Base-by-base conservation (phyloP, 2,329 filamentous ascomycete genomes). In the Stagonosporopsis tanaceti region DNA sequence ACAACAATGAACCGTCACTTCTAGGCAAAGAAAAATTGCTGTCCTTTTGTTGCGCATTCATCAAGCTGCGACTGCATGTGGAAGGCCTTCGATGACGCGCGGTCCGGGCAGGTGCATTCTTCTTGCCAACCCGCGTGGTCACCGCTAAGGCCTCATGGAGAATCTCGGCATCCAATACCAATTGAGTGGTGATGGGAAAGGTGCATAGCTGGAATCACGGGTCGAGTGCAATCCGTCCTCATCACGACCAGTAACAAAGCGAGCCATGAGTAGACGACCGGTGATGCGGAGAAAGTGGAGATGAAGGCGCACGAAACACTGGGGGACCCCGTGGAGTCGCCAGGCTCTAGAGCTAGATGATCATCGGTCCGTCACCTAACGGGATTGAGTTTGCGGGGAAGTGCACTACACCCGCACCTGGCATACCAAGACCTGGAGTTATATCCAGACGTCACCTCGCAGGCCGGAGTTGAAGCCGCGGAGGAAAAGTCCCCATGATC, bases 341-440 rank as follows among this genome's bases (percentile, higher is more conserved):
- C 63, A 63, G 67, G 62, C 47, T 60, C 44, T 57, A 54, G 46
- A 51, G 59, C 58, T 62, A 62, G 53, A 50, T 41, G 60, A 61
- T 63, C 57, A 59, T 69, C 67, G 59, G 58, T 30, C 64, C 64
- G 57, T 60, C 57, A 59, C 56, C 51, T 57, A 60, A 59, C 56
- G 62, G 55, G 45, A 59, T 62, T 51, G 59, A 59, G 42, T 64
- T 70, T 73, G 71, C 70, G 71, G 71, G 71, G 71, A 71, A 72
- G 45, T 47, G 53, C 64, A 55, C 65, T 62, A 62, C 57, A 51
- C 37, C 38, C 48, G 48, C 45, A 47, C 62, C 30, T 50, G 37
- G 34, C 2, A 15, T 27, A 34, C 47, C 35, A 48, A 40, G 47
- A 56, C 45, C 45, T 50, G 27, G 40, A 12, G 25, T 52, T 66